phyloP scores from a whole-genome alignment of 371 early-diverging fungal genomes.

The Coemansia sp. region DNA sequence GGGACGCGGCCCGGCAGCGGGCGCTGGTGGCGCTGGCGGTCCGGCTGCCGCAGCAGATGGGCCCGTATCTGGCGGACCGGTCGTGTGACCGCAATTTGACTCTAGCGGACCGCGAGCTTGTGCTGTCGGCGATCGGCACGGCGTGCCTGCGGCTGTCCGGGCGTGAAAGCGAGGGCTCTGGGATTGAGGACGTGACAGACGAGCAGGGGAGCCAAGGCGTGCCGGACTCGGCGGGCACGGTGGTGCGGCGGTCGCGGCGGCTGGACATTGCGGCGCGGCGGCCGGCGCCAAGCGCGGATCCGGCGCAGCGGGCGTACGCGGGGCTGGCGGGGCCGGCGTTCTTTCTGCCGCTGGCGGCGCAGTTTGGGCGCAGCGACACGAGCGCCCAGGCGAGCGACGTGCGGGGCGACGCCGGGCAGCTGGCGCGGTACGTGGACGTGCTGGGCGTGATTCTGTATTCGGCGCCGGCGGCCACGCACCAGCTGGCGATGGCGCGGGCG shows the following conservation, averaged over 20 bases:
- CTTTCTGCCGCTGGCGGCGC: slow-evolving; percentile 44
- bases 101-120: slow-evolving; percentile 35
- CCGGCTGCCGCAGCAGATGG: slow-evolving; percentile 18
- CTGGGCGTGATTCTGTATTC: slow-evolving; percentile 37
- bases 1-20: slow-evolving; percentile 23
- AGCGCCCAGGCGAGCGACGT: slow-evolving; percentile 19
- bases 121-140: slow-evolving; percentile 34
- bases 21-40: slow-evolving; percentile 33
- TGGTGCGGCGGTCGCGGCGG: slow-evolving; percentile 37
- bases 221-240: slow-evolving; percentile 13
- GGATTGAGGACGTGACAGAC: neutral
- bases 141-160: slow-evolving; percentile 38
- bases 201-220: neutral
- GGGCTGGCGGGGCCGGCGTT: slow-evolving; percentile 35
- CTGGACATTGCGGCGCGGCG: slow-evolving; percentile 22
- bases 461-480: slow-evolving; percentile 30
- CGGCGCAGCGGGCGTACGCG: slow-evolving; percentile 8
- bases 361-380: slow-evolving; percentile 44
- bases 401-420: slow-evolving; percentile 25
- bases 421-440: slow-evolving; percentile 39
- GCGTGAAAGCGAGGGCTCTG: neutral
- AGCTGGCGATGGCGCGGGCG: slow-evolving; percentile 39
- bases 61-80: slow-evolving; percentile 42
- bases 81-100: slow-evolving; percentile 44
- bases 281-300: neutral